Conservation (phyloP, 352 stramenopile species). For the Pythium brassicae region DNA sequence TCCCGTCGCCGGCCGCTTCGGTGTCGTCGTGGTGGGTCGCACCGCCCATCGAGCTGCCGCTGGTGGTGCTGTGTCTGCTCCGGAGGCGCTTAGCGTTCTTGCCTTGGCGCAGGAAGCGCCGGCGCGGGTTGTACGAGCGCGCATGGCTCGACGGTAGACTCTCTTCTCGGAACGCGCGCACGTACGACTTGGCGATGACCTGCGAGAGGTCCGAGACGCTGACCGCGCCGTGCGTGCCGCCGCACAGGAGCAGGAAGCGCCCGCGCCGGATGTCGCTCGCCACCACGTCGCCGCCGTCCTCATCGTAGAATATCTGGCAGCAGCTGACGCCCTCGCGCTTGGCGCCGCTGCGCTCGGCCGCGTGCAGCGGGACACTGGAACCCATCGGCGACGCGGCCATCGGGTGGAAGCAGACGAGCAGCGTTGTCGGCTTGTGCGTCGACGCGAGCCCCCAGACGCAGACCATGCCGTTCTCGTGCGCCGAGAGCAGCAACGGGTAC, state of each 20-base stretch:
- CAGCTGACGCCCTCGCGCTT: conserved; percentile 30
- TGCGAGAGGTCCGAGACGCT: conserved; percentile 50
- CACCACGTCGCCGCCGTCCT: conserved; percentile 49
- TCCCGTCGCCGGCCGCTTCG: too few relatives aligned
- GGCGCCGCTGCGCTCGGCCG: background rate
- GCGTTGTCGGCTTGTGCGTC: conserved; percentile 28
- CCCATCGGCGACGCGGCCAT: background rate
- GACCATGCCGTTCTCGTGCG: conserved; percentile 64
- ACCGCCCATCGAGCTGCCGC: background rate
- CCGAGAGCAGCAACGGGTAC: conserved; percentile 63
- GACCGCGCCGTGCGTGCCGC: conserved; percentile 42
- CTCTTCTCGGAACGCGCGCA: conserved; percentile 50
- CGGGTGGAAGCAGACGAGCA: conserved; percentile 37
- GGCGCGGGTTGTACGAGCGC: conserved; percentile 66
- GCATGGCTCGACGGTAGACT: conserved; percentile 50
- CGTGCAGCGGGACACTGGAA: background rate
- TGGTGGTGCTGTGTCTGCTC: conserved; percentile 21
- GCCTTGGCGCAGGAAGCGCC: conserved; percentile 61
- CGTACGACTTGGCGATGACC: conserved; percentile 30
- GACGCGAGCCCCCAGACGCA: conserved; percentile 58
- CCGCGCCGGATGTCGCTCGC: conserved; percentile 41
- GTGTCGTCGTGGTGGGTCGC: background rate
- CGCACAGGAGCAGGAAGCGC: conserved; percentile 36
- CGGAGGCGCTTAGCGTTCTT: conserved; percentile 56
- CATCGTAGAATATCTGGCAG: conserved; percentile 58